These are phyloP conservation scores for Oryza brachyantha DNA, from an alignment of 176 grass and related monocot genomes.

Conservation along the genomic window DNA sequence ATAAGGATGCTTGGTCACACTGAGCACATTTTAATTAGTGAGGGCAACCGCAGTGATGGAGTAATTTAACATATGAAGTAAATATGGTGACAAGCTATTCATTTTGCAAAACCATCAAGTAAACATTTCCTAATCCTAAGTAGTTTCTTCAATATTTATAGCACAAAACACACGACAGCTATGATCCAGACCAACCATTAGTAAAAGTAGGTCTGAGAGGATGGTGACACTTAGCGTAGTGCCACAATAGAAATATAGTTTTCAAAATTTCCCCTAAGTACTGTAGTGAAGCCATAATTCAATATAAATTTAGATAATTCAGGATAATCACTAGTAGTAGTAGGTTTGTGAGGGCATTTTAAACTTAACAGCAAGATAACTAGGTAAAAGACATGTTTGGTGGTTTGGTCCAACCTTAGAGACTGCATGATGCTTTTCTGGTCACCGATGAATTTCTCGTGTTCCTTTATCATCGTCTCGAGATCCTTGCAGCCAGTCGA, in stretches of 20 bases:
- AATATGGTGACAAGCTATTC: slow-evolving; percentile 8
- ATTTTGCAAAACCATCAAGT: neutral
- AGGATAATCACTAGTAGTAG: slow-evolving; percentile 8
- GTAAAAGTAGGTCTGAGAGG: neutral
- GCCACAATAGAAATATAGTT: neutral
- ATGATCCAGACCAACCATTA: neutral
- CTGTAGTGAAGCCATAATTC: slow-evolving; percentile 10
- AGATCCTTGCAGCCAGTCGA: slow-evolving; percentile 74
- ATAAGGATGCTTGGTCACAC: neutral
- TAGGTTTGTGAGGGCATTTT: neutral
- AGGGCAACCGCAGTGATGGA: neutral
- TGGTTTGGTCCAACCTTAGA: slow-evolving; percentile 59
- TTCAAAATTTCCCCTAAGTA: neutral
- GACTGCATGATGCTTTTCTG: slow-evolving; percentile 96
- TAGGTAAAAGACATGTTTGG: neutral
- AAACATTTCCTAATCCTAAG: neutral
- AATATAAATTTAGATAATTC: slow-evolving; percentile 24
- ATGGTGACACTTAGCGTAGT: neutral
- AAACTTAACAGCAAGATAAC: neutral
- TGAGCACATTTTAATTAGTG: slow-evolving; percentile 2
- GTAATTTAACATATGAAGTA: slow-evolving; percentile 12
- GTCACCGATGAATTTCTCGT: slow-evolving; percentile 63
- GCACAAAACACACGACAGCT: neutral
- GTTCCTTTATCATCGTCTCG: slow-evolving; percentile 64
- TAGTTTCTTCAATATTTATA: neutral